Evolutionary conservation across 345 rosid species (phyloP).

Genomic region (Anastatica hierochuntica): DNA sequence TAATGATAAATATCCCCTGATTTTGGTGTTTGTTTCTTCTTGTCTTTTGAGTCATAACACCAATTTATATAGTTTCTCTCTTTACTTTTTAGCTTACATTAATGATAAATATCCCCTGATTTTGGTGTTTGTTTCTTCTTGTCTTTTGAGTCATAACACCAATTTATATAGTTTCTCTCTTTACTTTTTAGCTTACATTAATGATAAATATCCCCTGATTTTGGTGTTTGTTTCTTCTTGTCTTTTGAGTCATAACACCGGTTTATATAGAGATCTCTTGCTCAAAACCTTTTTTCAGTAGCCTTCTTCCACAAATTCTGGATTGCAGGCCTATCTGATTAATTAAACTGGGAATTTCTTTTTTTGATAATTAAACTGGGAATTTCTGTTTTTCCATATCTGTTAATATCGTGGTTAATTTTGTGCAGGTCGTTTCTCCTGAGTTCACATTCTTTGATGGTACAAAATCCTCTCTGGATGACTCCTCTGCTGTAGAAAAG

Average conservation of each 20-base stretch:
- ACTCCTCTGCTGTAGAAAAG: slow-evolving; percentile 72
- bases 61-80: no score
- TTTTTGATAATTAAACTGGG: not conserved
- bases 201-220: not conserved
- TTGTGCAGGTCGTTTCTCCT: slow-evolving; percentile 71
- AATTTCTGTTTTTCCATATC: not conserved
- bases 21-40: not conserved
- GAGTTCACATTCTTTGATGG: slow-evolving; percentile 97
- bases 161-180: slow-evolving; percentile 2
- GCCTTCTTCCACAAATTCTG: not conserved
- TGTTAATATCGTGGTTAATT: slow-evolving; percentile 6
- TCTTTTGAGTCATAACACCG: slow-evolving; percentile 1
- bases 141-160: not conserved
- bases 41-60: not conserved
- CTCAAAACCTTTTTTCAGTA: not conserved
- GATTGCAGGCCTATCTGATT: not conserved
- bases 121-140: not conserved
- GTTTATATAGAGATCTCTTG: not conserved
- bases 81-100: no score
- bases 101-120: not conserved
- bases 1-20: not conserved
- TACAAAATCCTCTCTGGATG: slow-evolving; percentile 76
- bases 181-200: not conserved
- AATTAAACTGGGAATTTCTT: not conserved
- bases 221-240: not conserved